Percentiles rank a stretch among this genome's conserved stretches.
Conservation (phyloP, 2,329 filamentous ascomycete genomes). For the Pseudopyrenochaeta lycopersici region DNA sequence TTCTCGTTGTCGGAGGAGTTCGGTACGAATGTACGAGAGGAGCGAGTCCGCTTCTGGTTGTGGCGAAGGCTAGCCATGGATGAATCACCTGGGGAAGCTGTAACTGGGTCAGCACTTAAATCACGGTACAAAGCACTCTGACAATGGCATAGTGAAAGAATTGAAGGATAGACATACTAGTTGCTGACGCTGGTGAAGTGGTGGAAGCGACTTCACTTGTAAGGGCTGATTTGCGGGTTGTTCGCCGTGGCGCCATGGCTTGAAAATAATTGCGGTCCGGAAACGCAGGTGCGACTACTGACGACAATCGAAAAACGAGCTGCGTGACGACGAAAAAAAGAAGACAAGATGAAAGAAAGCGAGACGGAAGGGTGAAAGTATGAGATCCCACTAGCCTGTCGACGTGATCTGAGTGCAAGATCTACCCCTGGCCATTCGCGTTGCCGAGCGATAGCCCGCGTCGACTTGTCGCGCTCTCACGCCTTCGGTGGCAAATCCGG, state of each 20-base stretch:
- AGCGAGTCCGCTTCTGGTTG: conserved; percentile 27
- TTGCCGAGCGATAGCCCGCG: conserved; percentile 29
- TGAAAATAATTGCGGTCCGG: background rate
- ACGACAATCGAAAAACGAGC: background rate
- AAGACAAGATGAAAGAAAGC: background rate
- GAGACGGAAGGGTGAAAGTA: conserved; percentile 9
- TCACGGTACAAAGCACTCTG: background rate
- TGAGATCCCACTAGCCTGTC: conserved; percentile 14
- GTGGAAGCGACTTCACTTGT: conserved; percentile 13
- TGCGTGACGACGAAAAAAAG: conserved; percentile 1
- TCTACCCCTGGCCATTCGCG: conserved; percentile 26
- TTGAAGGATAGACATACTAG: conserved; percentile 9
- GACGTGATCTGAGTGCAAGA: conserved; percentile 29
- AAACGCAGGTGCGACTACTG: conserved; percentile 1
- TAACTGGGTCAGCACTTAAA: conserved; percentile 4
- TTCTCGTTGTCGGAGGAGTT: conserved; percentile 45
- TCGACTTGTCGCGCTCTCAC: conserved; percentile 36
- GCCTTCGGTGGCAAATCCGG: conserved; percentile 37
- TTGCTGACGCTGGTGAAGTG: conserved; percentile 1
- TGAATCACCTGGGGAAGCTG: conserved; percentile 11
- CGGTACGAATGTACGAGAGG: conserved; percentile 37
- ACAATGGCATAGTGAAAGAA: background rate
- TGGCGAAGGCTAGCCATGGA: conserved; percentile 14
- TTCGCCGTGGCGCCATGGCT: conserved; percentile 36
- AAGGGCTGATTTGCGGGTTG: conserved; percentile 31